These are phyloP conservation scores for Hebeloma cylindrosporum DNA, from an alignment of 768 basidiomycete species.

Conservation along the genomic window DNA sequence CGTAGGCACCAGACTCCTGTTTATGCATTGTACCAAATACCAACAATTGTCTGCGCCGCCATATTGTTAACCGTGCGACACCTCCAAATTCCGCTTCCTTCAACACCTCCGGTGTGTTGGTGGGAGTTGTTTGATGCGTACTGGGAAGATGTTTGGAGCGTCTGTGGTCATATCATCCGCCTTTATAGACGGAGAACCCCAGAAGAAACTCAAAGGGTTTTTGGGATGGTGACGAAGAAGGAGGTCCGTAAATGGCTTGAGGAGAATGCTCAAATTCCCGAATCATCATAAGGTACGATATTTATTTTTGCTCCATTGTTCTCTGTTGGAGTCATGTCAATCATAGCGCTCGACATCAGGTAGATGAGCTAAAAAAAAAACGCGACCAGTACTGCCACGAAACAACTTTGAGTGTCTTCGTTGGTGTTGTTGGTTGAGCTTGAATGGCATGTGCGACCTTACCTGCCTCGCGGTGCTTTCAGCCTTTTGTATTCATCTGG, in stretches of 20 bases:
- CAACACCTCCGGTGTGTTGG: slow-evolving; percentile 74
- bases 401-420: too few species aligned
- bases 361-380: too few species aligned
- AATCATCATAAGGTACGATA: slow-evolving; percentile 1
- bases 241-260: slow-evolving; percentile 85
- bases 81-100: slow-evolving; percentile 72
- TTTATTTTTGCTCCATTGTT: not conserved
- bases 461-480: too few species aligned
- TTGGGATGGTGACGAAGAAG: slow-evolving; percentile 71
- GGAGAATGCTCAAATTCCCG: slow-evolving; percentile 36
- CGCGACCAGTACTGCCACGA: too few species aligned
- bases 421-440: too few species aligned
- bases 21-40: slow-evolving; percentile 85
- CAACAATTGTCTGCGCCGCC: slow-evolving; percentile 86
- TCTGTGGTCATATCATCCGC: slow-evolving; percentile 82
- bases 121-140: slow-evolving; percentile 92
- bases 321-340: not conserved
- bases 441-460: too few species aligned
- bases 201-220: slow-evolving; percentile 42
- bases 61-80: slow-evolving; percentile 81
- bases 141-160: slow-evolving; percentile 85
- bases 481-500: too few species aligned
- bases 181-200: slow-evolving; percentile 63
- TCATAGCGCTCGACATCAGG: too few species aligned
- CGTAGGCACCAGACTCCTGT: slow-evolving; percentile 91